A percentile compares a stretch with the other conserved stretches of the same genome.
These are phyloP conservation scores for Graphilbum sp. DNA, from an alignment of 2,329 filamentous ascomycete genomes.

Conservation along the genomic window DNA sequence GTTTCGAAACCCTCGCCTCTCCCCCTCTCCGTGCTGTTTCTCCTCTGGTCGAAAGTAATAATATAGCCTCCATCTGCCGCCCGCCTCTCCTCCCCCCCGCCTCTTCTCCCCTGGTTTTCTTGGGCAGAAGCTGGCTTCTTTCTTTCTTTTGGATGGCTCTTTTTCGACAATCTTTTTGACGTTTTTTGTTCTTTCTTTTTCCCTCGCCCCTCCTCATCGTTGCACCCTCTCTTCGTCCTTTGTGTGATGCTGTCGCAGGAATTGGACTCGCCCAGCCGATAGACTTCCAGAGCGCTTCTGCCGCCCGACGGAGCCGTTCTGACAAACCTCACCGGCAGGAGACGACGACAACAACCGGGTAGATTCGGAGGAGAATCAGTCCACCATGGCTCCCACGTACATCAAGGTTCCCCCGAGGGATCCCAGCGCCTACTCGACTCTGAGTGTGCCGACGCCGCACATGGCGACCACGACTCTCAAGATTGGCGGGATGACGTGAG, in stretches of 20 bases:
- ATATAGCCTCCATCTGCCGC: neutral
- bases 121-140: neutral
- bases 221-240: too few species aligned
- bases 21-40: neutral
- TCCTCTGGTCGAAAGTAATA: neutral
- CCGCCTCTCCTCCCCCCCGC: neutral
- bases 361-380: too few species aligned
- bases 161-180: neutral
- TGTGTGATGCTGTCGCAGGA: too few species aligned
- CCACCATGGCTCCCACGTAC: slow-evolving; percentile 32
- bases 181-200: neutral
- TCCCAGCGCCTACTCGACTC: slow-evolving; percentile 13
- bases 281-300: too few species aligned
- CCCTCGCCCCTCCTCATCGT: too few species aligned
- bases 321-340: too few species aligned
- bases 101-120: neutral
- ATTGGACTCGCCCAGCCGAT: too few species aligned
- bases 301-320: too few species aligned
- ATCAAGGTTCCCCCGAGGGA: slow-evolving; percentile 30
- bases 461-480: slow-evolving; percentile 85
- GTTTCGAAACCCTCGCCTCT: too few species aligned
- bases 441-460: slow-evolving; percentile 31
- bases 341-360: too few species aligned
- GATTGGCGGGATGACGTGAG: slow-evolving; percentile 73
- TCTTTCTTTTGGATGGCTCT: neutral